phyloP scores from a whole-genome alignment of 2,329 filamentous ascomycete genomes.

The Clathrospora elynae region DNA sequence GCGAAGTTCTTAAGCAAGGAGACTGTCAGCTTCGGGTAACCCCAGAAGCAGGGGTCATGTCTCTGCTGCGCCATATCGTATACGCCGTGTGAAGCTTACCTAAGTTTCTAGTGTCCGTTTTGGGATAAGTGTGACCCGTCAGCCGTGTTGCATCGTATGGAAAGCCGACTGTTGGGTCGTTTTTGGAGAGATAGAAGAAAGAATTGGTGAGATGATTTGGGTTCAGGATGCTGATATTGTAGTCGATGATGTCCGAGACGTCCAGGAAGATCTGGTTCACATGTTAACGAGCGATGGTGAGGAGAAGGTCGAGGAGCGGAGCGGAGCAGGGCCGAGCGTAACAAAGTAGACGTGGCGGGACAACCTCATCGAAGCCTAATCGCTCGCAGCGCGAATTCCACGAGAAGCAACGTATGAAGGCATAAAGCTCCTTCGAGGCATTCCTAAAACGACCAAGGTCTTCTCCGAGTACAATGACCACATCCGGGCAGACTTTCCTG shows the following conservation, averaged over 20 bases:
- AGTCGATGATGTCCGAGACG: slow-evolving; percentile 82
- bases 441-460: slow-evolving; percentile 75
- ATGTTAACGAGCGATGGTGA: slow-evolving; percentile 10
- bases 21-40: slow-evolving; percentile 8
- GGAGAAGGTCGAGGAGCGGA: background rate
- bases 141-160: slow-evolving; percentile 71
- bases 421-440: slow-evolving; percentile 79
- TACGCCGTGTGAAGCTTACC: slow-evolving; percentile 27
- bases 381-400: slow-evolving; percentile 82
- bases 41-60: background rate
- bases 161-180: slow-evolving; percentile 81
- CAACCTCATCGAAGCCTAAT: slow-evolving; percentile 87
- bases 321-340: slow-evolving; percentile 11
- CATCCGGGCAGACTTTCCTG: slow-evolving; percentile 76
- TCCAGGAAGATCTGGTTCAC: slow-evolving; percentile 68
- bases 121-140: slow-evolving; percentile 67
- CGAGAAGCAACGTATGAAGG: slow-evolving; percentile 71
- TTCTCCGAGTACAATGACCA: slow-evolving; percentile 83
- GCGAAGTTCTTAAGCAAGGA: slow-evolving; percentile 4
- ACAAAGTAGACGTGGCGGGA: slow-evolving; percentile 8
- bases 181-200: slow-evolving; percentile 77
- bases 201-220: slow-evolving; percentile 65
- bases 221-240: slow-evolving; percentile 77
- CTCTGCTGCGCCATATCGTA: slow-evolving; percentile 14
- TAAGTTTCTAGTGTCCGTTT: slow-evolving; percentile 16